phyloP scores from a whole-genome alignment of 768 basidiomycete genomes.

The Hypholoma sublateritium region DNA sequence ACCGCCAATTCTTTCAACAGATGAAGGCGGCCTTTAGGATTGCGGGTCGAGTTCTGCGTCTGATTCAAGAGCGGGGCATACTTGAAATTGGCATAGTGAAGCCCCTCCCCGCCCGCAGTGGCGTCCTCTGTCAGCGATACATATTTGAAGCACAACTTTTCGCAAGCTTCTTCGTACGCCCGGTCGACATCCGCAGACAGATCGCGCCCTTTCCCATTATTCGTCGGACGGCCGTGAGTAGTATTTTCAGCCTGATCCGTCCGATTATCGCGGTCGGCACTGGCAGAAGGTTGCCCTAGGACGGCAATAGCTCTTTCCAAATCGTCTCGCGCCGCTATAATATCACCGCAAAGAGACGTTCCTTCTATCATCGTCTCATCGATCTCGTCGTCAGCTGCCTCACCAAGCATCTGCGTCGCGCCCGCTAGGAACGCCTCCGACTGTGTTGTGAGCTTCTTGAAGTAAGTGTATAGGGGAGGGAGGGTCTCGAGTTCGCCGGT shows the following conservation, averaged over 20 bases:
- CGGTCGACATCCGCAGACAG: constrained; percentile 34
- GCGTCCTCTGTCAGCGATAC: constrained; percentile 29
- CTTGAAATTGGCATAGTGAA: constrained; percentile 31
- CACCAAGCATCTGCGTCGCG: constrained; percentile 40
- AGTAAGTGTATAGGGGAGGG: constrained; percentile 47
- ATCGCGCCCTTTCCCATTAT: constrained; percentile 31
- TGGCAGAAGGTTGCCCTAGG: constrained; percentile 28
- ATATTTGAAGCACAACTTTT: constrained; percentile 47
- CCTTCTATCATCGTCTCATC: constrained; percentile 41
- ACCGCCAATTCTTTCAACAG: constrained; percentile 58
- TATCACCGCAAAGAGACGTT: constrained; percentile 49
- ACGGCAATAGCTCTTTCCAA: constrained; percentile 47
- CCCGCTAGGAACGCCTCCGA: constrained; percentile 49
- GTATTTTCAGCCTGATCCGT: neutral
- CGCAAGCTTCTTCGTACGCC: constrained; percentile 43
- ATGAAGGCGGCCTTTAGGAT: constrained; percentile 47
- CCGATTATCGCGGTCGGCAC: constrained; percentile 14
- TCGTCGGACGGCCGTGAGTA: constrained; percentile 15
- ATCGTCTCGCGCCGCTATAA: constrained; percentile 48
- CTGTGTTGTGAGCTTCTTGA: constrained; percentile 53
- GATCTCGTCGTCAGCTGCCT: constrained; percentile 27
- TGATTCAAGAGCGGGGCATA: constrained; percentile 30
- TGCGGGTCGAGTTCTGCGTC: constrained; percentile 39
- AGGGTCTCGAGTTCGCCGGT: constrained; percentile 30
- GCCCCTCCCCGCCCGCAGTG: constrained; percentile 16